Base-by-base conservation (phyloP, 331 rosid species). In the Acacia concinna region DNA sequence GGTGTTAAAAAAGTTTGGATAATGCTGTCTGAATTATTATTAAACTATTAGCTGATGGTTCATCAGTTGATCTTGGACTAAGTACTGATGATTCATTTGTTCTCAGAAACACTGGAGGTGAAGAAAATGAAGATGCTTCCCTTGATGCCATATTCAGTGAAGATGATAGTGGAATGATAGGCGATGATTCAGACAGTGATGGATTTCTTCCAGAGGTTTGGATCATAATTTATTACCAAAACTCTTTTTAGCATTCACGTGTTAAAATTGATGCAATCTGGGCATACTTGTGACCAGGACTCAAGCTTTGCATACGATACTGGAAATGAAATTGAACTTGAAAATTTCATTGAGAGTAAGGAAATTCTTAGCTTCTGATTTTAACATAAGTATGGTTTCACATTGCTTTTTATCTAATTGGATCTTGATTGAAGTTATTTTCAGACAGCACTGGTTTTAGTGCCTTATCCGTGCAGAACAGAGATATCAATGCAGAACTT, bases 181-280 rank as follows among this genome's bases (percentile, higher is more conserved):
- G 78, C 74, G 92, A 87, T 67, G 93, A 90, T 85, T 91, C 96
- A 0, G 96, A 87, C 43, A 93, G 97, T 57, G 99, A 93, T 82
- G 98, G 90, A 65, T 95, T 84, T 88, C 90, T 95, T 80, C 87
- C 97, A 18, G 99, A 93, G 97, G 99, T 95, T 82, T 76, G 59
- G n/a, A 78, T 35, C 40, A 23, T 67, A 76, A 68, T 78, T 71
- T 73, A 28, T 78, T 74, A 57, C 34, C 54, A 3, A 40, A 64
- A 38, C 76, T 69, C 25, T 66, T 75, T 52, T 72, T 70, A 38
- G 66, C 5, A 70, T 65, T 27, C 40, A 4, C 40, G 31, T 75
- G 60, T 84, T 78, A 77, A 49, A 44, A 56, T 37, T 20, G 23
- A 81, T 62, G 68, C 67, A 37, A 68, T 63, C 14, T 82, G 63